Evolutionary conservation across 2,329 filamentous ascomycete genomes (phyloP), one percentile per base, ranked within the genome.

Genomic region (Penicillium sclerotiorum): DNA sequence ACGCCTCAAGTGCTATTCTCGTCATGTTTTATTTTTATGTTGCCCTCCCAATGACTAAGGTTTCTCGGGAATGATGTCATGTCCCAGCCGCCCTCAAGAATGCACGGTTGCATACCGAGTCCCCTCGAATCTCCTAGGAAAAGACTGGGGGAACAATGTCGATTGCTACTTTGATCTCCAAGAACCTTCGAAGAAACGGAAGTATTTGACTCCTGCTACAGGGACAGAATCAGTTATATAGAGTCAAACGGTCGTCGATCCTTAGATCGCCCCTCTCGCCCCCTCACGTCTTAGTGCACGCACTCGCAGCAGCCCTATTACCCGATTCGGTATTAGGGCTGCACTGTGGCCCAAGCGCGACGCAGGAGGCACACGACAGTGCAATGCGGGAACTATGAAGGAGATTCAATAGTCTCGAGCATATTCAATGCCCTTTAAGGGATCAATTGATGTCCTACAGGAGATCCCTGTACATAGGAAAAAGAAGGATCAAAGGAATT

Each of bases 261-360:
- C n/a, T n/a, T n/a, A n/a, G n/a, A n/a, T n/a, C n/a, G n/a, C n/a
- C n/a, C n/a, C n/a, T n/a, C n/a, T 28, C 25, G 25, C 27, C 23
- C 39, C 27, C n/a, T n/a, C n/a, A n/a, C n/a, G n/a, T n/a, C n/a
- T 47, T 22, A 15, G 22, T 28, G 30, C 18, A n/a, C 21, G 11
- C 32, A 23, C 11, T 15, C 13, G 40, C 39, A 32, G 39, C 39
- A 42, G 50, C 59, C 59, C 59, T 61, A 61, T 53, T 59, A 55
- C 59, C 56, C 49, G 45, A 59, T 59, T 17, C 37, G 45, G 59
- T 17, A n/a, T 54, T 61, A 61, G 59, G 59, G 59, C 56, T 60
- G 55, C 40, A 42, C 15, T 42, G 23, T 35, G 47, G 52, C 46
- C 47, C 45, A 36, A 44, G 41, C 30, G 28, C 20, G 25, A 23